Conservation (phyloP, 805 yeast genomes). For the Metschnikowia shivogae region DNA sequence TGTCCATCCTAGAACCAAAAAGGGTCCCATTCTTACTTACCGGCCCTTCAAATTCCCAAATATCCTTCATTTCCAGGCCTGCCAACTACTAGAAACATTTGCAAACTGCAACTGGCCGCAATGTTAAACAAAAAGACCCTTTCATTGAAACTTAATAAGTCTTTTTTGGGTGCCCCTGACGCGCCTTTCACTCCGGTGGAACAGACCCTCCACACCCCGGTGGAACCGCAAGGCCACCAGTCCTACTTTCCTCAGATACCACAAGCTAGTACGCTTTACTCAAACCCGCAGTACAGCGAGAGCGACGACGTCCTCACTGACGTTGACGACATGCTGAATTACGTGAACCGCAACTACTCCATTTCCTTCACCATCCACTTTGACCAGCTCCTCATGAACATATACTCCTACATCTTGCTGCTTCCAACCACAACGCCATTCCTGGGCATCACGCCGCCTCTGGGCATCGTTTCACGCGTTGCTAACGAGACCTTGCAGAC, state of each 20-base stretch:
- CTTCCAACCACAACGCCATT: slow-evolving; percentile 46
- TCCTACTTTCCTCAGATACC: slow-evolving; percentile 9
- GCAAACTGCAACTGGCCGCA: not conserved
- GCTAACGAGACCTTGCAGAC: slow-evolving; percentile 37
- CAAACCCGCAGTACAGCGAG: slow-evolving; percentile 34
- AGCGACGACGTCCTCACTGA: slow-evolving; percentile 42
- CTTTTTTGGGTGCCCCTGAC: slow-evolving; percentile 22
- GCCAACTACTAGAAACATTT: not conserved
- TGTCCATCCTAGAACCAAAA: too few species aligned
- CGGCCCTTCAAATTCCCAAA: too few species aligned
- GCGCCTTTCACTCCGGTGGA: slow-evolving; percentile 45
- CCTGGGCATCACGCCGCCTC: slow-evolving; percentile 40
- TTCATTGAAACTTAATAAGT: slow-evolving; percentile 32
- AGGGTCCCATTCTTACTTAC: too few species aligned
- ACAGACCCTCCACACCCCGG: slow-evolving; percentile 39
- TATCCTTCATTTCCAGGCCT: not conserved
- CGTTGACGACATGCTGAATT: slow-evolving; percentile 29
- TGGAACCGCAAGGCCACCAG: slow-evolving; percentile 20
- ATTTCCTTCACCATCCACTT: slow-evolving; percentile 33
- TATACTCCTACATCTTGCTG: slow-evolving; percentile 32
- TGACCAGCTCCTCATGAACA: slow-evolving; percentile 34
- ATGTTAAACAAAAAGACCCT: slow-evolving; percentile 34
- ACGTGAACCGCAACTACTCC: slow-evolving; percentile 24
- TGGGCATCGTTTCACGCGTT: slow-evolving; percentile 42
- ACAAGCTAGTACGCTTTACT: slow-evolving; percentile 21